A percentile compares a stretch with the other conserved stretches of the same genome.
Conservation (phyloP, 306 rosid species). For the Cyclanthera cordifolia region DNA sequence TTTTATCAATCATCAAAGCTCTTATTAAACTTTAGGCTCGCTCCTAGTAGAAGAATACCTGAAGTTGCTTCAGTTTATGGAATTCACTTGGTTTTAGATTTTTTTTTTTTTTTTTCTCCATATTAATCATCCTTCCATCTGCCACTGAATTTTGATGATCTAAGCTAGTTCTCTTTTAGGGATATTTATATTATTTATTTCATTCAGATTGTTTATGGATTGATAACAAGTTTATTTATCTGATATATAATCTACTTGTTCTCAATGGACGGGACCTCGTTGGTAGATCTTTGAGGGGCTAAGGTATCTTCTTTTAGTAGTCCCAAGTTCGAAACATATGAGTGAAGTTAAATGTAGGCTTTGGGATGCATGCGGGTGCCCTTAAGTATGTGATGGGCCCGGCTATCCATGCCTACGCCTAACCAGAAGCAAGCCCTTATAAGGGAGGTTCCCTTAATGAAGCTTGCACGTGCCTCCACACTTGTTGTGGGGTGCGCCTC, state of each 20-base stretch:
- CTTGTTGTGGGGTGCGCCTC: background rate
- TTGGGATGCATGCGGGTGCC: no score
- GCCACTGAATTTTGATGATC: slow-evolving; percentile 12
- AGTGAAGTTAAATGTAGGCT: no score
- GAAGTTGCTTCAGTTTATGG: slow-evolving; percentile 8
- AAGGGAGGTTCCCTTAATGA: background rate
- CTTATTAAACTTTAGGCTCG: background rate
- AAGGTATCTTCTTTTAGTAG: background rate
- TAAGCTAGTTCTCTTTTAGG: slow-evolving; percentile 10
- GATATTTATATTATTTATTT: slow-evolving; percentile 5
- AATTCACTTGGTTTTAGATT: slow-evolving; percentile 6
- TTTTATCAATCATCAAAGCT: background rate
- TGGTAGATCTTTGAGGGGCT: no score
- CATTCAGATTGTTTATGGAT: slow-evolving; percentile 1
- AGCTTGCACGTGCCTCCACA: background rate
- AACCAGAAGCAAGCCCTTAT: no score
- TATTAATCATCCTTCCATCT: slow-evolving; percentile 10
- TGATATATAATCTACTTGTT: background rate
- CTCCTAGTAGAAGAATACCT: slow-evolving; percentile 1
- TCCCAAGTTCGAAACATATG: no score
- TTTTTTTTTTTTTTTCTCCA: background rate
- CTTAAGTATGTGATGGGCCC: background rate
- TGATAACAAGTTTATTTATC: background rate
- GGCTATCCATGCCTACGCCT: no score
- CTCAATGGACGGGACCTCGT: no score